Evolutionary conservation across 305 asterid species (phyloP).

Genomic region (Plantago coronopus): DNA sequence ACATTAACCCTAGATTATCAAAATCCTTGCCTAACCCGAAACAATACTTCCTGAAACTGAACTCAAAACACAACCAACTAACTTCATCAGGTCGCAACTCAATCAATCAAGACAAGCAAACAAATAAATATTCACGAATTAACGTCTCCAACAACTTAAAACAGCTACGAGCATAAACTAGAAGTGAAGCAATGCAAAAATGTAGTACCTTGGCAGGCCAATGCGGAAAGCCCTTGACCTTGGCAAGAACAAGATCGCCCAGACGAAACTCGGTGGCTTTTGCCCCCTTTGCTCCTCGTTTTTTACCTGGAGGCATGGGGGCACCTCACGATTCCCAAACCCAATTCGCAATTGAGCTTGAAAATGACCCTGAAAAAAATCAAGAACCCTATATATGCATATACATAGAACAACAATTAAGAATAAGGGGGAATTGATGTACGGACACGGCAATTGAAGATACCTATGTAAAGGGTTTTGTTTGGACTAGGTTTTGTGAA

Average conservation of each 20-base stretch:
- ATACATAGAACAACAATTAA: no score
- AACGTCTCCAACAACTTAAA: slow-evolving; percentile 8
- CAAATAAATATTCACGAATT: slow-evolving; percentile 4
- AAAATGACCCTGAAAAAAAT: not conserved
- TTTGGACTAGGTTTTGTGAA: not conserved
- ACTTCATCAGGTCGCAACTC: slow-evolving; percentile 5
- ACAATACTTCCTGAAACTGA: not conserved
- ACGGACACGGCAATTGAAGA: not conserved
- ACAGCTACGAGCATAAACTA: not conserved
- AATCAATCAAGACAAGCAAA: not conserved
- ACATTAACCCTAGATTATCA: not conserved
- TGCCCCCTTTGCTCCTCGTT: slow-evolving; percentile 63
- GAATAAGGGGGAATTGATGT: not conserved
- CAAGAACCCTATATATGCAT: not conserved
- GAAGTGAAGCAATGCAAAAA: slow-evolving; percentile 38
- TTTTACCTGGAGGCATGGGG: slow-evolving; percentile 75
- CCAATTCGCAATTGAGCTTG: not conserved
- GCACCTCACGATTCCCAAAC: not conserved
- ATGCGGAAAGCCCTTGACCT: slow-evolving; percentile 68
- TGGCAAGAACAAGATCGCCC: slow-evolving; percentile 94
- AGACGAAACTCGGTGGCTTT: slow-evolving; percentile 54
- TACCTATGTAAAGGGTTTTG: not conserved
- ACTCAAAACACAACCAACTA: not conserved
- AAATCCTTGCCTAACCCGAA: not conserved
- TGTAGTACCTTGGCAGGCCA: slow-evolving; percentile 84